Percentiles rank a stretch among this genome's conserved stretches.
phyloP scores from a whole-genome alignment of 352 stramenopile species.

The Aphanomyces euteiches region DNA sequence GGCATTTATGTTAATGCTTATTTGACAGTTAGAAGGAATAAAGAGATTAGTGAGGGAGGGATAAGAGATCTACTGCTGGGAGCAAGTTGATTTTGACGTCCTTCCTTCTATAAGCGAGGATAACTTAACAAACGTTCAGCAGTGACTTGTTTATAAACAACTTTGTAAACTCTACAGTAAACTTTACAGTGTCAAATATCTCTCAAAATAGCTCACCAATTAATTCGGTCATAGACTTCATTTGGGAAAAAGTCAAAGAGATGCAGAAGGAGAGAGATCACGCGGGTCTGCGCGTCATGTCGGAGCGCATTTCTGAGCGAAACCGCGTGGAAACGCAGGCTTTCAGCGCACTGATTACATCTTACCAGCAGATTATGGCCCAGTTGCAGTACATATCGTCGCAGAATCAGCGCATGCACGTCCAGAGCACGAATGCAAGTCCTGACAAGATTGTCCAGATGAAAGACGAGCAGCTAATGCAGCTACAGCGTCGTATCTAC shows the following conservation, averaged over 20 bases:
- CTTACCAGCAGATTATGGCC: constrained; percentile 69
- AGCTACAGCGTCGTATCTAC: constrained; percentile 24
- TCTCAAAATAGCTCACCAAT: too few relatives aligned
- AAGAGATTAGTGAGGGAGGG: too few relatives aligned
- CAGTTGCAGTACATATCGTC: constrained; percentile 31
- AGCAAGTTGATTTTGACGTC: too few relatives aligned
- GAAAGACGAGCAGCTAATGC: constrained; percentile 23
- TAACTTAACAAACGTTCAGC: too few relatives aligned
- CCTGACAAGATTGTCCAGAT: constrained; percentile 32
- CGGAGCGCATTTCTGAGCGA: constrained; percentile 55
- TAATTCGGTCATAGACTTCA: too few relatives aligned
- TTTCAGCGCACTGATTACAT: constrained; percentile 55
- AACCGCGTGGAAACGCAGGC: constrained; percentile 57
- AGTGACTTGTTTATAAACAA: too few relatives aligned
- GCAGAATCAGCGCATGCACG: constrained; percentile 19
- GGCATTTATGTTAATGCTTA: too few relatives aligned
- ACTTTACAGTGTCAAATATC: too few relatives aligned
- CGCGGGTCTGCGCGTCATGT: constrained; percentile 4
- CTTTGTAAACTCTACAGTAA: too few relatives aligned
- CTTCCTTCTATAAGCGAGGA: too few relatives aligned
- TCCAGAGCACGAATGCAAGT: constrained; percentile 31
- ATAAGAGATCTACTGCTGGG: too few relatives aligned
- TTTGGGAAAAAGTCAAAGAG: neutral
- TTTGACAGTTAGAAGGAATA: too few relatives aligned
- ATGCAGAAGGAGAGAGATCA: constrained; percentile 1